A percentile compares a stretch with the other conserved stretches of the same genome.
Evolutionary conservation across 1,139 yeast genomes (phyloP).

Genomic region (Yamadazyma blattariae): DNA sequence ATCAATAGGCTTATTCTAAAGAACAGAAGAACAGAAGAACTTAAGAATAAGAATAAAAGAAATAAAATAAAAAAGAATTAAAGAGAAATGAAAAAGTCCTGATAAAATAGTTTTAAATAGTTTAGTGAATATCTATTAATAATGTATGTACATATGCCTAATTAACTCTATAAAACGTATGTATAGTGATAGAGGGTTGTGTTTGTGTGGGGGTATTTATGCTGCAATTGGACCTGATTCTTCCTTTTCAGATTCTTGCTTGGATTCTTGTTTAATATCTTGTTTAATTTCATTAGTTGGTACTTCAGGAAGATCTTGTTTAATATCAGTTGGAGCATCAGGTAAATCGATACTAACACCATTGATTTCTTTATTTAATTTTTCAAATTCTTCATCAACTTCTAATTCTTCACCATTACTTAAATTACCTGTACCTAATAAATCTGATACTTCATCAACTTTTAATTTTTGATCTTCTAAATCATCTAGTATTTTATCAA

Average conservation of each 20-base stretch:
- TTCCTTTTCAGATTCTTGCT: slow-evolving; percentile 4
- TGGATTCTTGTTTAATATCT: not conserved
- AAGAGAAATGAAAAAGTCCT: no score
- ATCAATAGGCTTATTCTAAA: slow-evolving; percentile 12
- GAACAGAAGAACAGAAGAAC: no score
- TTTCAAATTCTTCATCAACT: slow-evolving; percentile 61
- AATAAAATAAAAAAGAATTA: not conserved
- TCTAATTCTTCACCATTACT: slow-evolving; percentile 60
- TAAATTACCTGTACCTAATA: slow-evolving; percentile 42
- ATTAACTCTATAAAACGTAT: no score
- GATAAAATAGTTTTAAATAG: no score
- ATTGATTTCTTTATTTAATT: slow-evolving; percentile 42
- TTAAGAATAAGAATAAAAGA: not conserved
- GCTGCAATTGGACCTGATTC: slow-evolving; percentile 11
- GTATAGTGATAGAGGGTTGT: no score
- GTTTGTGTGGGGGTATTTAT: no score
- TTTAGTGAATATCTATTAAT: no score
- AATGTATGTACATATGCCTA: no score
- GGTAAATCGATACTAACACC: slow-evolving; percentile 10
- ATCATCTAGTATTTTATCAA: slow-evolving; percentile 83
- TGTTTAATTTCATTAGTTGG: slow-evolving; percentile 1
- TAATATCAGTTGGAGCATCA: not conserved
- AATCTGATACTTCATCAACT: slow-evolving; percentile 63
- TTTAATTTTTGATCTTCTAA: slow-evolving; percentile 76
- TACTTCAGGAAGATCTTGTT: not conserved